Base-by-base conservation (phyloP, 2,329 filamentous ascomycete species). In the Capronia americana region DNA sequence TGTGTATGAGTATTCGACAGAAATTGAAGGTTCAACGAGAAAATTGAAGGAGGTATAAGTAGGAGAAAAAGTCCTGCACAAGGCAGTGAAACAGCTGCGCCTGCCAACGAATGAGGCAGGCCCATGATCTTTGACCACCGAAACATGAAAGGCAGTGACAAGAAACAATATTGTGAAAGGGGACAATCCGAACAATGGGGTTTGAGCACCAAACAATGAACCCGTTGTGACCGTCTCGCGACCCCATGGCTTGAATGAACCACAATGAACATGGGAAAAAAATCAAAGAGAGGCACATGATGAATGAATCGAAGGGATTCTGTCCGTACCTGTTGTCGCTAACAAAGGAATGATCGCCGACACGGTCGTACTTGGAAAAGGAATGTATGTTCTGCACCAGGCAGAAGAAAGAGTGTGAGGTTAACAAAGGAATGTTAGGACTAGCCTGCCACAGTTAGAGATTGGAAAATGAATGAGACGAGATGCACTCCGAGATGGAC, bases 341-440 rank as follows among this genome's bases (percentile, higher is more conserved):
- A 54, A 66, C 61, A 66, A 69, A 69, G 59, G 53, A 32, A 11
- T 53, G 48, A 11, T 24, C 17, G 26, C 34, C 53, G n/a, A 32
- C n/a, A 41, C 55, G 32, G 55, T 23, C 32, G 23, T n/a, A 17
- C 38, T 44, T 44, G 11, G 12, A 23, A 71, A 63, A 57, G 67
- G 69, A 72, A 66, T 68, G 65, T 68, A 66, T 63, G 64, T 65
- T 68, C 69, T 68, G 70, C 70, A 55, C 63, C 70, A 54, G 70
- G 70, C 69, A 69, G 63, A 58, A 69, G 66, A 69, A 68, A 53
- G 64, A 54, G 58, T 59, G 60, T 11, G n/a, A 61, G 53, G 63
- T 62, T 62, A 65, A 66, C 63, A 69, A 67, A 66, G 62, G 64
- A 55, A 64, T 59, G 66, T 65, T 62, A 71, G 63, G 69, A 66